Evolutionary conservation across 2,329 filamentous ascomycete species (phyloP).

Genomic region (Sarocladiaceae sp.): DNA sequence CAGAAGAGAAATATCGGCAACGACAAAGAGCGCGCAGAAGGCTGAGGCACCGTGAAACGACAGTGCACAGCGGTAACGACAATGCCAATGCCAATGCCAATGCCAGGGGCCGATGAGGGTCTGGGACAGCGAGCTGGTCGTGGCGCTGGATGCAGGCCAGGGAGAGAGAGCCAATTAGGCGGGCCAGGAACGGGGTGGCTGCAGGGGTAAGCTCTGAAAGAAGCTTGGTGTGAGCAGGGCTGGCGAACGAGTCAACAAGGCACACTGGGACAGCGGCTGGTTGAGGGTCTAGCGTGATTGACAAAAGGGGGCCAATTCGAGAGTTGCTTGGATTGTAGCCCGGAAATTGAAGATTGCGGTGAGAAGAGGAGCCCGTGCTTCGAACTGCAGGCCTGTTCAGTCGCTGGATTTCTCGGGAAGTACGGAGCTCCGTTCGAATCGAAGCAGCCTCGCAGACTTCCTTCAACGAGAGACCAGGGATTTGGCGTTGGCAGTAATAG

Average conservation of each 20-base stretch:
- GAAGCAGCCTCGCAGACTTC: too few species aligned
- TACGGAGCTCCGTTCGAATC: too few species aligned
- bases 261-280: background rate
- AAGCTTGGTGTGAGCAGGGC: slow-evolving; percentile 7
- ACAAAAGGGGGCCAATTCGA: background rate
- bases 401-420: too few species aligned
- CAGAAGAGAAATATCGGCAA: slow-evolving; percentile 3
- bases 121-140: background rate
- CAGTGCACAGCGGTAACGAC: background rate
- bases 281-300: background rate
- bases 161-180: slow-evolving; percentile 9
- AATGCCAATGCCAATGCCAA: too few species aligned
- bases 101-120: background rate
- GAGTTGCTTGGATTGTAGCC: background rate
- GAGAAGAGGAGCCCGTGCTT: background rate
- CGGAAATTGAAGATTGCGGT: background rate
- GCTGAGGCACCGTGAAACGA: slow-evolving; percentile 8
- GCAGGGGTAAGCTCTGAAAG: slow-evolving; percentile 1
- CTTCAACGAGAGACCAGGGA: too few species aligned
- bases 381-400: too few species aligned
- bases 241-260: slow-evolving; percentile 1
- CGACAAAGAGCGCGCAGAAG: background rate
- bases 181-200: background rate
- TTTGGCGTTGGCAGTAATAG: background rate
- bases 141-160: background rate